These are phyloP conservation scores for Populus hybrid DNA, from an alignment of 441 rosid genomes.

Conservation along the genomic window DNA sequence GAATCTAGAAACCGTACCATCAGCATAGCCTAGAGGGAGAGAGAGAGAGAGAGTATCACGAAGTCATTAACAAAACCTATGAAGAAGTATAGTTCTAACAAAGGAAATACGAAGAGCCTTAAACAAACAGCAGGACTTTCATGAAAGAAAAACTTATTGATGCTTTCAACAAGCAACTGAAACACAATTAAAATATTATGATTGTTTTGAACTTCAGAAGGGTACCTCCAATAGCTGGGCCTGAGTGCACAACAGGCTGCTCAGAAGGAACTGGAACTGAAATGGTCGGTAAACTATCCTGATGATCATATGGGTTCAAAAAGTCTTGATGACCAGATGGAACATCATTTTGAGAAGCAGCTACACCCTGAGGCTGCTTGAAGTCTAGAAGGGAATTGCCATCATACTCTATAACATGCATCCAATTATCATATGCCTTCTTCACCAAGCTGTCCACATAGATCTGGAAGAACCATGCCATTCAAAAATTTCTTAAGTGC, in stretches of 20 bases:
- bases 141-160: neutral
- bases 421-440: slow-evolving; percentile 94
- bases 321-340: slow-evolving; percentile 35
- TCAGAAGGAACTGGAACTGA: slow-evolving; percentile 50
- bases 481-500: slow-evolving; percentile 6
- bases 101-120: slow-evolving; percentile 1
- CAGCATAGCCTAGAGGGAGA: slow-evolving; percentile 46
- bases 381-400: slow-evolving; percentile 64
- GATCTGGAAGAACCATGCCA: slow-evolving; percentile 39
- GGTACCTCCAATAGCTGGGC: slow-evolving; percentile 60
- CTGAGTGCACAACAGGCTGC: slow-evolving; percentile 48
- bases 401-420: slow-evolving; percentile 88
- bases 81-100: neutral
- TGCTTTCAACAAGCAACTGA: neutral
- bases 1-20: slow-evolving; percentile 36
- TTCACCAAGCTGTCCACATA: slow-evolving; percentile 78
- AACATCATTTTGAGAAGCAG: slow-evolving; percentile 34
- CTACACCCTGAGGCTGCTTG: slow-evolving; percentile 41
- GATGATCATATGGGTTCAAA: slow-evolving; percentile 42
- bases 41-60: neutral
- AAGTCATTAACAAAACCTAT: slow-evolving; percentile 10
- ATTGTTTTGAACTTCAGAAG: neutral
- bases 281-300: slow-evolving; percentile 33
- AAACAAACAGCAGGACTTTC: slow-evolving; percentile 1
- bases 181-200: slow-evolving; percentile 1